Conservation (phyloP, 371 early-diverging fungal genomes). For the Cokeromyces recurvatus region DNA sequence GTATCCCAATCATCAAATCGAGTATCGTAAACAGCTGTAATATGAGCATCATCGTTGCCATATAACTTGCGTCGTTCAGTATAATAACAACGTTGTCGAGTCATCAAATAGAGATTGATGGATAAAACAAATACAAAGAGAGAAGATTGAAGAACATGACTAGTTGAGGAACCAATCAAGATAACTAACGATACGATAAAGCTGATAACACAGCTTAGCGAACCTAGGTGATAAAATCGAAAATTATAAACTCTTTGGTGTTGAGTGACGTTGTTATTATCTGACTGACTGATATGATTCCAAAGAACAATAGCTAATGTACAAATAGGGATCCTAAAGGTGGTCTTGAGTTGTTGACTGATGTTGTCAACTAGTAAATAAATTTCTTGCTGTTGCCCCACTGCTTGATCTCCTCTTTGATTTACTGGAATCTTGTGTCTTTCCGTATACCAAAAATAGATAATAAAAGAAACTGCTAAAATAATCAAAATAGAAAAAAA, state of each 20-base stretch:
- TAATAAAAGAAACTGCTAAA: constrained; percentile 29
- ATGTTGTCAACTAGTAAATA: constrained; percentile 43
- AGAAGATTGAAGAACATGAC: constrained; percentile 33
- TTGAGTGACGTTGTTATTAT: constrained; percentile 1
- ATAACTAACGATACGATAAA: constrained; percentile 27
- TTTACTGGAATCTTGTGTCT: constrained; percentile 40
- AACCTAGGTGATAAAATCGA: constrained; percentile 34
- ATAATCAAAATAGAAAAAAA: constrained; percentile 38
- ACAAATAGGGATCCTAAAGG: constrained; percentile 35
- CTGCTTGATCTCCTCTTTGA: constrained; percentile 36
- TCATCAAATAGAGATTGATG: constrained; percentile 49
- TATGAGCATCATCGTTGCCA: constrained; percentile 38
- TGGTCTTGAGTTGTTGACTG: constrained; percentile 29
- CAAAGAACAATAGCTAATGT: constrained; percentile 25
- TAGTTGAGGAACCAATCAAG: constrained; percentile 25
- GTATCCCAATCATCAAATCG: constrained; percentile 36
- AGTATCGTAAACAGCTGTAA: constrained; percentile 39
- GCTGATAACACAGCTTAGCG: constrained; percentile 25
- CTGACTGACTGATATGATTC: constrained; percentile 6
- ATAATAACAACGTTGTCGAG: constrained; percentile 50
- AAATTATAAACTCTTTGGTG: constrained; percentile 34
- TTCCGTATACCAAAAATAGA: constrained; percentile 50
- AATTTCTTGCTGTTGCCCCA: constrained; percentile 43
- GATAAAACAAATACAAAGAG: constrained; percentile 50
- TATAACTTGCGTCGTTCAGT: constrained; percentile 37